Base-by-base conservation (phyloP, 2,329 filamentous ascomycete genomes). In the Fusarium sp. region DNA sequence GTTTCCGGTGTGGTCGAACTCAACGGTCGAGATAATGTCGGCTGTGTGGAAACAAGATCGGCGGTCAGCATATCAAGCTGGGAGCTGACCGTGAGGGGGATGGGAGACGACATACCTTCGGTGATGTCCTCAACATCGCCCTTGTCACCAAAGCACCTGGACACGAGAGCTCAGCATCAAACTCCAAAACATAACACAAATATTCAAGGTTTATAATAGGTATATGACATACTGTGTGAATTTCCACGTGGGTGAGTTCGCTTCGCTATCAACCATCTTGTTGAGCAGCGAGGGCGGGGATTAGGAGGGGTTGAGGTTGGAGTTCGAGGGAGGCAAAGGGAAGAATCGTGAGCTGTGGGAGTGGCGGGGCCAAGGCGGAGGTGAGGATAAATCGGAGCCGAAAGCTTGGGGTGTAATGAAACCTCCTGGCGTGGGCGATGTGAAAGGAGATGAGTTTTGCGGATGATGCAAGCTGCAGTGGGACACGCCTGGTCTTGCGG, bases 41-140 rank as follows among this genome's bases (percentile, higher is more conserved):
- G 91, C 91, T 93, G 58, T 51, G 67, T 56, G 63, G 58, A 67
- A 69, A 64, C 52, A 71, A 57, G 21, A 33, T 37, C 49, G 44
- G 63, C 44, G 49, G 67, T 70, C 56, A 67, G 62, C 49, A 61
- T 45, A 36, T 44, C 39, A 58, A 55, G 57, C 50, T 47, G 46
- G 49, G 42, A 42, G 46, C 53, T 29, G 23, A 37, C 44, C 62
- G 49, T 53, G 44, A 56, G 50, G 57, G 46, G 53, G 49, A 60
- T 23, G 39, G 23, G 53, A 52, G 62, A 54, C 42, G 62, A 64
- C 78, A 71, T 82, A 93, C 92, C 91, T 89, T 97, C 93, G 79
- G 93, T 97, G 77, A 97, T 97, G 78, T 97, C 93, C 79, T 98
- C 95, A 68, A 99, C 94, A 82, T 99, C 95, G 71, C 95, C 95